Evolutionary conservation across 2,329 filamentous ascomycete genomes (phyloP), one percentile per base, ranked within the genome.

Genomic region (Myriosclerotinia curreyana): DNA sequence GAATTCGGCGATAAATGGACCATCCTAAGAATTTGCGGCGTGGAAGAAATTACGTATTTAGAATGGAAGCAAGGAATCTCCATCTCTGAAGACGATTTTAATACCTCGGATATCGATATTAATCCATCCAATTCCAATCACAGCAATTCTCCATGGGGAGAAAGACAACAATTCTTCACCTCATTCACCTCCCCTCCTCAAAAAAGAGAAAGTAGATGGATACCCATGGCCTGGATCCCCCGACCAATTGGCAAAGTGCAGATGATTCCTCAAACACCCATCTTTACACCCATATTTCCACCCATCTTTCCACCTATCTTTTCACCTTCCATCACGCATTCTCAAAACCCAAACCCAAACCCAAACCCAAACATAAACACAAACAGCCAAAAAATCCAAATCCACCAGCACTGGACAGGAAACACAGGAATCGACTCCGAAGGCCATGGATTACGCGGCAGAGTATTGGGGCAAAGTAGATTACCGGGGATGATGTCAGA

Each of bases 151-250:
- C 14, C 2, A n/a, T 44, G 53, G 40, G 20, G 7, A 28, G 15
- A 38, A 15, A 5, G 44, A 38, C 14, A 15, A 14, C 46, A 46
- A 15, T 46, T 40, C 15, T 34, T 54, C 20, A 14, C n/a, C n/a
- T n/a, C n/a, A n/a, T n/a, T n/a, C n/a, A n/a, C n/a, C n/a, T 20
- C 31, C 11, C 28, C 28, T 31, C 5, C 28, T 31, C 28, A 31
- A 31, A 5, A 31, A 31, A 38, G 38, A 14, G 52, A 54, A 11
- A 3, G 1, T 8, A 5, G 38, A 11, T 66, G 56, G 55, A 62
- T n/a, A 28, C 64, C 66, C 6, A 66, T 68, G 61, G 66, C 68
- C 4, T 71, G 69, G 69, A 66, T 71, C n/a, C 66, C 69, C 4
- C 63, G 44, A 20, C 69, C 69, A 0, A 20, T 31, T 61, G 62